A percentile compares a stretch with the other conserved stretches of the same genome.
Evolutionary conservation across 768 basidiomycete species (phyloP).

Genomic region (Lepiota venenata): DNA sequence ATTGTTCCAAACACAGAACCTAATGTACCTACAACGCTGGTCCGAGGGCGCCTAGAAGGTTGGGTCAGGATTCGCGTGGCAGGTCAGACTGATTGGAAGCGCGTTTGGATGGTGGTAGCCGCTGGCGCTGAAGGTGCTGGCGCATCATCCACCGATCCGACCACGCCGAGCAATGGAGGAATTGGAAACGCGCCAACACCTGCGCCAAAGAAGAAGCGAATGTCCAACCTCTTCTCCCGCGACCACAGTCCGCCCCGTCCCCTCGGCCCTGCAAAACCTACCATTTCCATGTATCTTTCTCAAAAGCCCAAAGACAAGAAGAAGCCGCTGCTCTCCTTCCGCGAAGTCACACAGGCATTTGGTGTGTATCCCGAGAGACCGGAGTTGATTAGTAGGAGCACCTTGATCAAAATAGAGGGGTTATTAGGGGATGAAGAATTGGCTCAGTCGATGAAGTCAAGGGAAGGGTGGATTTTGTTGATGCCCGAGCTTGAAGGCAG

Average conservation of each 20-base stretch:
- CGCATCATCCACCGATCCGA: conserved; percentile 16
- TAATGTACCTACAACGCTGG: conserved; percentile 58
- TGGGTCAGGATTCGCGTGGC: conserved; percentile 88
- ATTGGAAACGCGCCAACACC: neutral
- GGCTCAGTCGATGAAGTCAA: conserved; percentile 56
- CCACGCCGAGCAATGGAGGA: conserved; percentile 5
- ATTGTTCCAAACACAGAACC: conserved; percentile 29
- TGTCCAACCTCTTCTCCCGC: conserved; percentile 68
- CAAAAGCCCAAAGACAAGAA: conserved; percentile 74
- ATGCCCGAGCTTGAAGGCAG: conserved; percentile 83
- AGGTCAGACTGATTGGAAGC: conserved; percentile 98
- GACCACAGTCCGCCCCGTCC: conserved; percentile 25
- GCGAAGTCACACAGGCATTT: conserved; percentile 77
- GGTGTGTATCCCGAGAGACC: conserved; percentile 97
- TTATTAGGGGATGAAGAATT: conserved; percentile 74
- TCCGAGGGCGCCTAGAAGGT: conserved; percentile 79
- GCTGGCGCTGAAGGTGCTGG: conserved; percentile 37
- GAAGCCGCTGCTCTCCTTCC: conserved; percentile 66
- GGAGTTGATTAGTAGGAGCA: conserved; percentile 83
- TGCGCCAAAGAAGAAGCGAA: conserved; percentile 47
- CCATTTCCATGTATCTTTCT: conserved; percentile 57
- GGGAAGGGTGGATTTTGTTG: conserved; percentile 84
- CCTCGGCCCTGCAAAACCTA: conserved; percentile 28
- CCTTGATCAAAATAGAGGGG: conserved; percentile 91
- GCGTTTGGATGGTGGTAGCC: conserved; percentile 78